A percentile compares a stretch with the other conserved stretches of the same genome.
Conservation (phyloP, 805 yeast species). For the Geotrichum ghanense region DNA sequence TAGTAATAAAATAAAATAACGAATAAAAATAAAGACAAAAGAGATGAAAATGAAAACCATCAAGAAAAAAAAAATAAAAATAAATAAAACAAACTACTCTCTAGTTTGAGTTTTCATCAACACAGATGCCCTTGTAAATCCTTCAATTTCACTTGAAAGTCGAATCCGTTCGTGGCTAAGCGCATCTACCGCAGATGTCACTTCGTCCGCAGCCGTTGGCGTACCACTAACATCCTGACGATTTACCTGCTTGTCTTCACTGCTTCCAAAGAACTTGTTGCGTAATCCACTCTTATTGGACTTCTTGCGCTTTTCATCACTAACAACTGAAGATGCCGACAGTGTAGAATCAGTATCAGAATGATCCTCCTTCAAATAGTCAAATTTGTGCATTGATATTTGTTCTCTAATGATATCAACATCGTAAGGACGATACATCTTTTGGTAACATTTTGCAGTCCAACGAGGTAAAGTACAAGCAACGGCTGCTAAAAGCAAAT, state of each 20-base stretch:
- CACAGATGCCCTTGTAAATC: not conserved
- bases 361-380: conserved; percentile 8
- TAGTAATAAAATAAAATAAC: not conserved
- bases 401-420: conserved; percentile 55
- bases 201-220: not conserved
- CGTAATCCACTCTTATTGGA: not conserved
- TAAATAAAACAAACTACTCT: not conserved
- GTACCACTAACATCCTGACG: no score
- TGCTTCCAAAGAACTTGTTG: not conserved
- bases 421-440: conserved; percentile 46
- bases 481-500: conserved; percentile 40
- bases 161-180: not conserved
- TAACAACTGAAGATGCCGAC: not conserved
- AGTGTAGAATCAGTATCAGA: not conserved
- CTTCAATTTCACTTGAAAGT: not conserved
- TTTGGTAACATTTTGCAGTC: conserved; percentile 36
- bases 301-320: not conserved
- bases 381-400: conserved; percentile 35
- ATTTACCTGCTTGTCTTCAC: not conserved
- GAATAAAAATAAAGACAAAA: not conserved
- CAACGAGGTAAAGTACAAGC: conserved; percentile 50
- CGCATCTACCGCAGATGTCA: not conserved
- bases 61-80: conserved; percentile 1
- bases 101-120: not conserved
- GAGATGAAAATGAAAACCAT: not conserved